These are phyloP conservation scores for Beauveria bassiana DNA, from an alignment of 2,329 filamentous ascomycete species.

Conservation along the genomic window DNA sequence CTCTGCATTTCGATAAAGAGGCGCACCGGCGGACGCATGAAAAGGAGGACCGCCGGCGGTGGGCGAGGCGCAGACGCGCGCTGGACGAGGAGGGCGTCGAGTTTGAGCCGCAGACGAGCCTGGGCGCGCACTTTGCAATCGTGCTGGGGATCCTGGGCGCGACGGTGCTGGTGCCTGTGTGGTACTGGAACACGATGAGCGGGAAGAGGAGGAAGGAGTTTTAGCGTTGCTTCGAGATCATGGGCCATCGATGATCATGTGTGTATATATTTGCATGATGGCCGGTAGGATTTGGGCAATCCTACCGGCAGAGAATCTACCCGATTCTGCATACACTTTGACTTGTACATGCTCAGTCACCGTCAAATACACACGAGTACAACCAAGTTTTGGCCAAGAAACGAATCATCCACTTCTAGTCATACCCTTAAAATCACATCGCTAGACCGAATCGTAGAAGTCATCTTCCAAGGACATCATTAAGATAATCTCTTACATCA, in stretches of 20 bases:
- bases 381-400: too few species aligned
- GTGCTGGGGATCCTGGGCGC: constrained; percentile 40
- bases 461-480: constrained; percentile 8
- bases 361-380: too few species aligned
- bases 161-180: constrained; percentile 38
- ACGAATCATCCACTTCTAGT: not conserved
- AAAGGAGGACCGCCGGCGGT: constrained; percentile 45
- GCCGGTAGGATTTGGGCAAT: not conserved
- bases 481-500: constrained; percentile 12
- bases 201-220: constrained; percentile 19
- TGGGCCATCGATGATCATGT: not conserved
- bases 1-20: constrained; percentile 71
- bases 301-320: not conserved
- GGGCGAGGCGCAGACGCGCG: constrained; percentile 25
- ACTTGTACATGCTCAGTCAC: too few species aligned
- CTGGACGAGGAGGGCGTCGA: constrained; percentile 30
- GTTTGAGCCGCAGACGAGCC: constrained; percentile 34
- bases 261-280: not conserved
- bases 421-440: not conserved
- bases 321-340: not conserved
- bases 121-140: constrained; percentile 40
- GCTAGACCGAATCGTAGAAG: not conserved
- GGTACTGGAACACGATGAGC: constrained; percentile 31
- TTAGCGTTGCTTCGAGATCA: not conserved
- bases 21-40: constrained; percentile 69